Conservation (phyloP, 2,329 filamentous ascomycete genomes). For the Escovopsis weberi region DNA sequence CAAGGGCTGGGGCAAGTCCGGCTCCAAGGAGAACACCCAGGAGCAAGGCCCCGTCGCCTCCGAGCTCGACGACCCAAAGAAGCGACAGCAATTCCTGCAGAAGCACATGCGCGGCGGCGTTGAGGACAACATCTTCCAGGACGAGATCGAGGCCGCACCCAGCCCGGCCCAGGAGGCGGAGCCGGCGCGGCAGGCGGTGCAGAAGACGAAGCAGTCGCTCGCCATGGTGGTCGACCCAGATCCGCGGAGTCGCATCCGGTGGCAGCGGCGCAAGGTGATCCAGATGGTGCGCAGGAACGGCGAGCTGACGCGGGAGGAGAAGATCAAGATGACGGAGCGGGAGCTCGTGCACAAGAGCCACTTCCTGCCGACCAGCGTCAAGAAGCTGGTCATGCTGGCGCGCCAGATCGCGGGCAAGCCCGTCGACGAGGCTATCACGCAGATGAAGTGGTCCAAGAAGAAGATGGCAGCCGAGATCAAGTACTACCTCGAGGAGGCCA, state of each 20-base stretch:
- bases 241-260: conserved; percentile 54
- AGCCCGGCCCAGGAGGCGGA: conserved; percentile 10
- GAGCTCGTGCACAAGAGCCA: conserved; percentile 45
- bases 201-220: conserved; percentile 35
- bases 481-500: conserved; percentile 66
- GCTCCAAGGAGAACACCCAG: conserved; percentile 13
- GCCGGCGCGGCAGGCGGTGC: conserved; percentile 15
- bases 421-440: conserved; percentile 82
- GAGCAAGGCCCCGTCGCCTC: conserved; percentile 11
- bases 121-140: conserved; percentile 48
- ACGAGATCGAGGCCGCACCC: conserved; percentile 31
- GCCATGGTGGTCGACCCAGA: conserved; percentile 58
- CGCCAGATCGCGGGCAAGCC: conserved; percentile 85
- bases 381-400: conserved; percentile 80
- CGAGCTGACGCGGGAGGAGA: conserved; percentile 40
- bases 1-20: conserved; percentile 19
- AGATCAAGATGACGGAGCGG: conserved; percentile 51
- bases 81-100: conserved; percentile 27
- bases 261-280: conserved; percentile 75
- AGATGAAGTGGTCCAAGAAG: conserved; percentile 95
- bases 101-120: conserved; percentile 26
- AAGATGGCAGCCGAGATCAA: conserved; percentile 70
- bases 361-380: conserved; percentile 68
- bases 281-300: conserved; percentile 52
- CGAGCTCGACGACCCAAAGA: conserved; percentile 28